These are phyloP conservation scores for Penicillium sp. DNA, from an alignment of 2,329 filamentous ascomycete species.

Conservation along the genomic window DNA sequence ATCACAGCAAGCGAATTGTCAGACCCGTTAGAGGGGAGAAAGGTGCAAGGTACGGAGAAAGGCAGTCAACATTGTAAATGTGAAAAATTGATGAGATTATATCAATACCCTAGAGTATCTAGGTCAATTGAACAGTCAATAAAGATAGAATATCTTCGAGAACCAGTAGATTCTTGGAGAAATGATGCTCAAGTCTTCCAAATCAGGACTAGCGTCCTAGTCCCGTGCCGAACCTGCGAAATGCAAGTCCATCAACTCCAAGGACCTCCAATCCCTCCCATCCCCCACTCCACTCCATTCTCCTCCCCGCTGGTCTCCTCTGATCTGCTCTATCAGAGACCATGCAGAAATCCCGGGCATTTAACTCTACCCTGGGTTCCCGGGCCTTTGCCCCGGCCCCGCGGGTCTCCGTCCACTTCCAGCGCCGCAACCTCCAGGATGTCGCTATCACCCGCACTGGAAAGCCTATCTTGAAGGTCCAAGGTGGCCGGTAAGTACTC, in stretches of 20 bases:
- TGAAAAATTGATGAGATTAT: neutral
- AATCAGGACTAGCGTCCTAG: slow-evolving; percentile 34
- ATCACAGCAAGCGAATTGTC: slow-evolving; percentile 25
- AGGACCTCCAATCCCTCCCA: slow-evolving; percentile 25
- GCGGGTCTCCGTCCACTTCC: slow-evolving; percentile 41
- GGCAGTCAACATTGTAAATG: neutral
- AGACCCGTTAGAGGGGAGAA: slow-evolving; percentile 11
- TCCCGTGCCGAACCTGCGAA: slow-evolving; percentile 35
- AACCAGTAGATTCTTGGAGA: neutral
- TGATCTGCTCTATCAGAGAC: slow-evolving; percentile 34
- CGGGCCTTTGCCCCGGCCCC: slow-evolving; percentile 39
- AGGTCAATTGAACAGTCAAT: neutral
- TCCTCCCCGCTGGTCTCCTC: slow-evolving; percentile 25
- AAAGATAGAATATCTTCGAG: neutral
- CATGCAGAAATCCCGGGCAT: slow-evolving; percentile 49
- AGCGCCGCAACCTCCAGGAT: slow-evolving; percentile 66
- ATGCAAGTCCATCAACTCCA: slow-evolving; percentile 19
- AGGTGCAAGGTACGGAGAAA: neutral
- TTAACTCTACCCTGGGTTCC: slow-evolving; percentile 43
- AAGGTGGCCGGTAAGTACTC: slow-evolving; percentile 78
- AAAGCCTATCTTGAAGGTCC: slow-evolving; percentile 85
- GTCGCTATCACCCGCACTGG: slow-evolving; percentile 92
- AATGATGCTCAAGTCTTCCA: slow-evolving; percentile 13
- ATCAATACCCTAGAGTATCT: neutral
- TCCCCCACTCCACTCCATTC: slow-evolving; percentile 24